Conservation (phyloP, 169 alveolate species). For the Eimeria maxima region DNA sequence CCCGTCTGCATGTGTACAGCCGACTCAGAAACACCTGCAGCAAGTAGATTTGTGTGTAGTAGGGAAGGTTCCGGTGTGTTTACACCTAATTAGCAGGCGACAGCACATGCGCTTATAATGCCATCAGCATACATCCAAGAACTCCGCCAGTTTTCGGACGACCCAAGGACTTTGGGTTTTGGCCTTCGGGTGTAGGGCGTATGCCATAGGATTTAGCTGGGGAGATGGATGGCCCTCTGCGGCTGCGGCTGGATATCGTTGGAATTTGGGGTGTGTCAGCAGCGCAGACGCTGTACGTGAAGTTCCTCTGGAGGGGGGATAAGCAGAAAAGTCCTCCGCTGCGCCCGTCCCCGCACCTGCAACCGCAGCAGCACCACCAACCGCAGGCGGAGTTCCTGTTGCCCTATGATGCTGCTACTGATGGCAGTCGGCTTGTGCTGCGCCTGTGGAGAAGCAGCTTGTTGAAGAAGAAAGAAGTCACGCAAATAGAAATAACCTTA, state of each 20-base stretch:
- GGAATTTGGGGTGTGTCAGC: neutral
- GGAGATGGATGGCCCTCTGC: slow-evolving; percentile 15
- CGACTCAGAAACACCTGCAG: slow-evolving; percentile 3
- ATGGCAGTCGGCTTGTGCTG: neutral
- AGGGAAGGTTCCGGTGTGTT: neutral
- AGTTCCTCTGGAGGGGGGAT: slow-evolving; percentile 79
- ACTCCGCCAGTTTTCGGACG: neutral
- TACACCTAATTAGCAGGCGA: neutral
- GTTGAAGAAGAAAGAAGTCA: neutral
- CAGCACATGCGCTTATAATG: neutral
- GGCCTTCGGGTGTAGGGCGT: neutral
- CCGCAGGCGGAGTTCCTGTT: slow-evolving; percentile 19
- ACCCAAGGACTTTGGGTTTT: neutral
- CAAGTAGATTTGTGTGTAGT: neutral
- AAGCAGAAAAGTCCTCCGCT: slow-evolving; percentile 53
- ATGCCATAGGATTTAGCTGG: neutral
- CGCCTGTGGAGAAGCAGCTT: neutral
- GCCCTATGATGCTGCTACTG: neutral
- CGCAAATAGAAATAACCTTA: neutral
- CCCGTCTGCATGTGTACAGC: neutral
- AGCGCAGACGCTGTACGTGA: slow-evolving; percentile 27
- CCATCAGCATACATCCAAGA: neutral
- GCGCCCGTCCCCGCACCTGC: neutral
- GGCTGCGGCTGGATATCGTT: slow-evolving; percentile 38
- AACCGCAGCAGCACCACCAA: slow-evolving; percentile 3